Evolutionary conservation across 2,329 filamentous ascomycete species (phyloP), one percentile per base, ranked within the genome.

Genomic region (Claviceps citrina): DNA sequence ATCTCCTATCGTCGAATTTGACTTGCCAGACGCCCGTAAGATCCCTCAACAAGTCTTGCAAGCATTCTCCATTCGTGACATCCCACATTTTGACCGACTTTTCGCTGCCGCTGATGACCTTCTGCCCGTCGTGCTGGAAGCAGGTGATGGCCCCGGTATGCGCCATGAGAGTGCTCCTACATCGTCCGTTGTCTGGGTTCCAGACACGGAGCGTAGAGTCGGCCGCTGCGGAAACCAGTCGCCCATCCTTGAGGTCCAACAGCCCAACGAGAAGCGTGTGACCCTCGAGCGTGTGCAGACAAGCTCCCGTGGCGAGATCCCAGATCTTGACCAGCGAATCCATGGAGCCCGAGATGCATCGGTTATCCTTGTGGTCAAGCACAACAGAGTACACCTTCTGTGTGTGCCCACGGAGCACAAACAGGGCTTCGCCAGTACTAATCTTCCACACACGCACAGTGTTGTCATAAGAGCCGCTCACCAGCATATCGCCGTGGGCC

Each of bases 31-130:
- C 91, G n/a, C 89, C 87, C 49, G 81, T 89, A 27, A 98, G 70
- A 54, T 95, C 87, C 12, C 85, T 94, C 53, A 98, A 68, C 31
- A 98, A 71, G 59, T 98, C 89, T 49, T 89, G 83, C 39, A 94
- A 78, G 57, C 86, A 95, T 52, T 95, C 83, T 36, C 91, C 91
- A 2, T 81, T 93, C 52, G 78, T 76, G 37, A 95, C 82, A 54
- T 98, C 85, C 91, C 91, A 98, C 84, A 98, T 93, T 67, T 98
- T 98, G 47, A 98, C 68, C 3, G 85, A 95, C 53, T 89, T 79
- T 58, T 98, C 91, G 43, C 85, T 94, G 41, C 91, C 91, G 31
- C 84, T 93, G 42, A 98, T 94, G 26, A 98, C 87, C 57, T 98
- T 98, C 49, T 87, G 82, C 0, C 81, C 85, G 55, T 98, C 91